A percentile compares a stretch with the other conserved stretches of the same genome.
Evolutionary conservation across 305 asterid genomes (phyloP).

Genomic region (Fraxinus sp.): DNA sequence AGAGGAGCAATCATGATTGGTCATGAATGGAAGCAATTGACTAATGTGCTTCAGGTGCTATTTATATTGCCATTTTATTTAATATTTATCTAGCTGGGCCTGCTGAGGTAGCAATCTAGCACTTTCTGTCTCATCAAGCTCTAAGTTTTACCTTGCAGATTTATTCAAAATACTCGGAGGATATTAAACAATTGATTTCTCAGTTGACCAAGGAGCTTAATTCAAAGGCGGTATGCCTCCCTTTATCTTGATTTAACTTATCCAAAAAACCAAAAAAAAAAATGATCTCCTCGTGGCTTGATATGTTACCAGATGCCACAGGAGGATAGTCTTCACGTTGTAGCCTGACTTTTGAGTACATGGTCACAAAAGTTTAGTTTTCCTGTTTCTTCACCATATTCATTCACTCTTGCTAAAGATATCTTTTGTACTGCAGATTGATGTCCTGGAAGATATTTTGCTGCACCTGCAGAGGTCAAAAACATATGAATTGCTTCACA

Average conservation of each 20-base stretch:
- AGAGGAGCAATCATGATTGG: conserved; percentile 28
- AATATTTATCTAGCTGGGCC: conserved; percentile 17
- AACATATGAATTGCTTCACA: conserved; percentile 53
- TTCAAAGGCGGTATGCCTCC: conserved; percentile 48
- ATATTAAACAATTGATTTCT: conserved; percentile 45
- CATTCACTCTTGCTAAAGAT: background rate
- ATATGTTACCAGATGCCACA: conserved; percentile 14
- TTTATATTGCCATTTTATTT: conserved; percentile 20
- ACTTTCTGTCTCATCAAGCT: conserved; percentile 25
- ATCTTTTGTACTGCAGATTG: conserved; percentile 53
- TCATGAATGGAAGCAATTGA: conserved; percentile 52
- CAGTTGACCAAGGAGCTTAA: conserved; percentile 45
- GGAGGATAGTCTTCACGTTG: background rate
- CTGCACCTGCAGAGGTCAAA: conserved; percentile 57
- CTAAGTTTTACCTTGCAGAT: conserved; percentile 60
- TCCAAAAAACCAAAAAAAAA: background rate
- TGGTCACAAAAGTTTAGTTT: background rate
- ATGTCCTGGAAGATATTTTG: conserved; percentile 55
- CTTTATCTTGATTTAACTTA: conserved; percentile 9
- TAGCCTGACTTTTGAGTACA: conserved; percentile 1
- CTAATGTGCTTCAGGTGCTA: conserved; percentile 42
- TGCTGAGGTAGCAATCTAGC: conserved; percentile 11
- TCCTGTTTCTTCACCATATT: conserved; percentile 20
- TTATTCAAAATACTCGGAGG: conserved; percentile 54
- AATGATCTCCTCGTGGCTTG: conserved; percentile 2